A percentile compares a stretch with the other conserved stretches of the same genome.
Conservation (phyloP, 2,329 filamentous ascomycete genomes). For the Calonectria pseudoturangicola region DNA sequence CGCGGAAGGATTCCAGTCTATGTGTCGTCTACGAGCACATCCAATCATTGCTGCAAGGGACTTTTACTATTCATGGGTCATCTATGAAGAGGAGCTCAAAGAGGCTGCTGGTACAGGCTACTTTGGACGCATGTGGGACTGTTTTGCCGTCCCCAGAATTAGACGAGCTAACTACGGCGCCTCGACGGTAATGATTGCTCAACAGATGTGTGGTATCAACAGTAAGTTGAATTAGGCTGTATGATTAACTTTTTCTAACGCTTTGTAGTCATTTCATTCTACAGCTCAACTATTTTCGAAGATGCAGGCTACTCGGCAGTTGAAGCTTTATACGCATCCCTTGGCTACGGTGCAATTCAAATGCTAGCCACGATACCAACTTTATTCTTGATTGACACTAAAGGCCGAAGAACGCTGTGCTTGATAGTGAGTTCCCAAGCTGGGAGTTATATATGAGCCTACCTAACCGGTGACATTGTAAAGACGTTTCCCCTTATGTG, state of each 20-base stretch:
- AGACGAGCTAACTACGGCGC: slow-evolving; percentile 83
- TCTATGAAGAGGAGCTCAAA: slow-evolving; percentile 58
- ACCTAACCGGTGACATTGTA: neutral
- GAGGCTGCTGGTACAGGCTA: slow-evolving; percentile 55
- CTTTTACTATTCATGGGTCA: slow-evolving; percentile 69
- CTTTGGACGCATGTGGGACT: slow-evolving; percentile 66
- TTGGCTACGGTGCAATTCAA: slow-evolving; percentile 58
- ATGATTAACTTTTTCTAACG: slow-evolving; percentile 6
- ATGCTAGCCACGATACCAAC: slow-evolving; percentile 56
- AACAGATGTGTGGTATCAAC: slow-evolving; percentile 67
- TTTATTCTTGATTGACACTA: slow-evolving; percentile 54
- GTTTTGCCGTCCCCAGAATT: slow-evolving; percentile 80
- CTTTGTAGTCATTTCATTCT: slow-evolving; percentile 55
- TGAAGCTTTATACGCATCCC: slow-evolving; percentile 57
- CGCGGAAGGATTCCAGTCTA: slow-evolving; percentile 72
- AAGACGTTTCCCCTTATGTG: slow-evolving; percentile 61
- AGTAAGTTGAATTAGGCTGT: slow-evolving; percentile 37
- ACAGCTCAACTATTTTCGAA: slow-evolving; percentile 54
- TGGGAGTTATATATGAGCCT: accelerated
- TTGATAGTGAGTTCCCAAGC: slow-evolving; percentile 44
- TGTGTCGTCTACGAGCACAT: slow-evolving; percentile 69
- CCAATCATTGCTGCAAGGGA: slow-evolving; percentile 74
- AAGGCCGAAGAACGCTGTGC: slow-evolving; percentile 49
- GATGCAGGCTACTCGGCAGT: slow-evolving; percentile 51
- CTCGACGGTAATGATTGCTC: slow-evolving; percentile 85